phyloP scores from a whole-genome alignment of 2,329 filamentous ascomycete genomes.

The Neopestalotiopsis sp. region DNA sequence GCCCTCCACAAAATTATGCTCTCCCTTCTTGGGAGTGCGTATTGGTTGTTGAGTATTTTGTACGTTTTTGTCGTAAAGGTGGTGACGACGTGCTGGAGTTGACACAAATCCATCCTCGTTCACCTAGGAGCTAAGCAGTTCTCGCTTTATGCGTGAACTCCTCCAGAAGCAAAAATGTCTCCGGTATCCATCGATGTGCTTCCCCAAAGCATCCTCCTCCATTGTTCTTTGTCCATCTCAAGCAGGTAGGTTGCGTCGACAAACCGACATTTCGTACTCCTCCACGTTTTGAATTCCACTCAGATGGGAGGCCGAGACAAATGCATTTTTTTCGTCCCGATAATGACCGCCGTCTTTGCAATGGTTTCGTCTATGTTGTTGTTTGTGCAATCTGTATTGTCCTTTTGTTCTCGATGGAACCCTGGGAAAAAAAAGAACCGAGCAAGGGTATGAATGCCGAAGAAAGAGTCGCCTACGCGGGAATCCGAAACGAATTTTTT shows the following conservation, averaged over 20 bases:
- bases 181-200: slow-evolving; percentile 7
- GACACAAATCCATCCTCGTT: slow-evolving; percentile 5
- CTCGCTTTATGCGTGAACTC: slow-evolving; percentile 16
- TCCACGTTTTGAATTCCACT: slow-evolving; percentile 3
- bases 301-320: not conserved
- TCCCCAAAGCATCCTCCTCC: slow-evolving; percentile 7
- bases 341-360: slow-evolving; percentile 4
- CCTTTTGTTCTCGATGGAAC: not conserved
- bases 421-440: not conserved
- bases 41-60: slow-evolving; percentile 4
- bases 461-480: slow-evolving; percentile 13
- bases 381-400: slow-evolving; percentile 12
- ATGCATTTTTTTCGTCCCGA: not conserved
- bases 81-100: slow-evolving; percentile 1
- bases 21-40: slow-evolving; percentile 4
- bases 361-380: slow-evolving; percentile 17
- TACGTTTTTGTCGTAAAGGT: slow-evolving; percentile 1
- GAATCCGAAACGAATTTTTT: slow-evolving; percentile 39
- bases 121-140: slow-evolving; percentile 5
- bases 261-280: slow-evolving; percentile 2
- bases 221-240: slow-evolving; percentile 4
- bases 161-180: slow-evolving; percentile 10
- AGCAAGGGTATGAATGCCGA: slow-evolving; percentile 3
- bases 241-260: slow-evolving; percentile 4
- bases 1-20: slow-evolving; percentile 14